A percentile compares a stretch with the other conserved stretches of the same genome.
phyloP scores from a whole-genome alignment of 805 yeast genomes.

The Candida gorgasii region DNA sequence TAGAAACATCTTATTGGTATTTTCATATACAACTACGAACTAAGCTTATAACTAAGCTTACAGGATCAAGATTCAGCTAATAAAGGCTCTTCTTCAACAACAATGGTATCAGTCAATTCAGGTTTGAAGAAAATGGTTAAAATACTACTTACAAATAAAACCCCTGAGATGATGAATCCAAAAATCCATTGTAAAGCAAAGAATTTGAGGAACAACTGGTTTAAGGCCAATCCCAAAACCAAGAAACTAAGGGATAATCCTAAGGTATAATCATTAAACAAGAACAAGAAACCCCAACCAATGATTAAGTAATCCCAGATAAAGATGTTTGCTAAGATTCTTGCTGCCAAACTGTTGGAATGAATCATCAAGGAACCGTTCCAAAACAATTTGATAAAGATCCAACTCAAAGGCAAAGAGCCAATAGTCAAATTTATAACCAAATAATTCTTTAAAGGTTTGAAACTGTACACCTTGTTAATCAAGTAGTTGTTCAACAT shows the following conservation, averaged over 20 bases:
- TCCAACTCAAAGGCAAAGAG: slow-evolving; percentile 77
- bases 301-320: slow-evolving; percentile 77
- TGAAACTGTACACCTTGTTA: slow-evolving; percentile 59
- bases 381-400: slow-evolving; percentile 75
- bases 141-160: slow-evolving; percentile 53
- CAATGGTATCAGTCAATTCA: slow-evolving; percentile 13
- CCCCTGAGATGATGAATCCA: slow-evolving; percentile 65
- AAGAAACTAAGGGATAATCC: slow-evolving; percentile 61
- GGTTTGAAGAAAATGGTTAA: slow-evolving; percentile 37
- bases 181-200: slow-evolving; percentile 87
- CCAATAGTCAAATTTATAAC: slow-evolving; percentile 64
- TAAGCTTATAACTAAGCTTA: no score
- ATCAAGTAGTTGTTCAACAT: slow-evolving; percentile 54
- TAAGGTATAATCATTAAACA: slow-evolving; percentile 69
- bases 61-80: neutral
- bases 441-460: slow-evolving; percentile 52
- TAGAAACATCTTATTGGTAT: neutral
- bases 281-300: slow-evolving; percentile 56
- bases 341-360: slow-evolving; percentile 56
- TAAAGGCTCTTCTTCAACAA: slow-evolving; percentile 14
- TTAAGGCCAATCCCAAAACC: slow-evolving; percentile 65
- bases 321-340: slow-evolving; percentile 69
- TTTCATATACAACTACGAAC: neutral
- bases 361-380: slow-evolving; percentile 78
- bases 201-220: slow-evolving; percentile 65